Evolutionary conservation across 371 early-diverging fungal genomes (phyloP).

Genomic region (Rhizomucor pusillus): DNA sequence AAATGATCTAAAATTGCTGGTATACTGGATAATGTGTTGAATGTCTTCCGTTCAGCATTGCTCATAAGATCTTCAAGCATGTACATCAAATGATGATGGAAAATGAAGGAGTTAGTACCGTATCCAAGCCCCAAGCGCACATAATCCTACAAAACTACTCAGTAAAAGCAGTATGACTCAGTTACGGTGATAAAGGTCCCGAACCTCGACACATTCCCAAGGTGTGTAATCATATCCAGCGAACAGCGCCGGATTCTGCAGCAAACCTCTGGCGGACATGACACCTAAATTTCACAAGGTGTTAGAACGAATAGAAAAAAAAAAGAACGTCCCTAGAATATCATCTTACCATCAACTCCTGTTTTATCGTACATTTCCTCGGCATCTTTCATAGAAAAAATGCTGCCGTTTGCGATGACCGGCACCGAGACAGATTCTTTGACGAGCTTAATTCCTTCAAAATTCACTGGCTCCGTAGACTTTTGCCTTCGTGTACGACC

Average conservation of each 20-base stretch:
- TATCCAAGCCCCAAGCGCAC: slow-evolving; percentile 74
- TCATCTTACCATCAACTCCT: slow-evolving; percentile 63
- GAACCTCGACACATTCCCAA: slow-evolving; percentile 68
- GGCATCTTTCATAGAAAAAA: slow-evolving; percentile 69
- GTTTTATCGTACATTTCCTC: slow-evolving; percentile 66
- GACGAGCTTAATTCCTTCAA: slow-evolving; percentile 70
- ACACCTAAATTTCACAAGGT: slow-evolving; percentile 41
- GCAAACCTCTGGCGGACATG: slow-evolving; percentile 86
- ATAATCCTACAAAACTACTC: slow-evolving; percentile 53
- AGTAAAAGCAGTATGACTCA: no score
- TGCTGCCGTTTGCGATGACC: slow-evolving; percentile 81
- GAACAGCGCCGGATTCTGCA: slow-evolving; percentile 88
- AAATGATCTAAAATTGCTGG: slow-evolving; percentile 86
- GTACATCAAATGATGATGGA: slow-evolving; percentile 94
- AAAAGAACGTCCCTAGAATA: not conserved
- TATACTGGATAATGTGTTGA: slow-evolving; percentile 79
- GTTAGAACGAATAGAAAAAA: no score
- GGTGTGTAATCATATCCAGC: slow-evolving; percentile 70
- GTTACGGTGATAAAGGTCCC: no score
- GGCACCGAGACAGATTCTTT: slow-evolving; percentile 73
- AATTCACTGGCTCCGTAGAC: slow-evolving; percentile 72
- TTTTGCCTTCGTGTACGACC: slow-evolving; percentile 78
- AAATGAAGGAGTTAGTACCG: slow-evolving; percentile 82
- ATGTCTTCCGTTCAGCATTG: slow-evolving; percentile 80
- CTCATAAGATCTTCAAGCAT: slow-evolving; percentile 91